These are phyloP conservation scores for Dendrobium catenatum DNA, from an alignment of 106 monocot species.

Conservation along the genomic window DNA sequence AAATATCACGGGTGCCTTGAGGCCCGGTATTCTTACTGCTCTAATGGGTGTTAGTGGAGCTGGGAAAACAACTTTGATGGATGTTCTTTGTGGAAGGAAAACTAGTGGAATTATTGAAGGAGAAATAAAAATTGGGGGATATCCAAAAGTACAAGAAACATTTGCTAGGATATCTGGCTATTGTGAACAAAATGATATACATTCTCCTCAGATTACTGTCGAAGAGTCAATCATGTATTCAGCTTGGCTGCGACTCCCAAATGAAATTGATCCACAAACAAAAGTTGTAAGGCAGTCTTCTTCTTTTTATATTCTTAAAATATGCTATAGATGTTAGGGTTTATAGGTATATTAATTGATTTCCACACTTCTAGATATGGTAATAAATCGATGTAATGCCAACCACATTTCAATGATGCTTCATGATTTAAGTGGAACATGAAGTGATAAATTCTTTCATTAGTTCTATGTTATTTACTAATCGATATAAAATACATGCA, in stretches of 20 bases:
- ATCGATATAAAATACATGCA: background rate
- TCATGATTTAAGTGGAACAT: too few relatives aligned
- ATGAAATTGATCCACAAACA: slow-evolving; percentile 20
- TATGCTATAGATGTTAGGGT: too few relatives aligned
- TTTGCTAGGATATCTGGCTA: slow-evolving; percentile 48
- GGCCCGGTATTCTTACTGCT: slow-evolving; percentile 36
- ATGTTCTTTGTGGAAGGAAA: slow-evolving; percentile 52
- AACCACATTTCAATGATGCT: background rate
- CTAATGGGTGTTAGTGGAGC: slow-evolving; percentile 53
- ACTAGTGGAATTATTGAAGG: slow-evolving; percentile 38
- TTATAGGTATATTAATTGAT: background rate
- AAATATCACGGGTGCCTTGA: slow-evolving; percentile 35
- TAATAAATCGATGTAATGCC: background rate
- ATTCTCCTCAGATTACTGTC: slow-evolving; percentile 46
- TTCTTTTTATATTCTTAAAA: background rate
- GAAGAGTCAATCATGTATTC: slow-evolving; percentile 37
- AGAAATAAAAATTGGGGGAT: slow-evolving; percentile 50
- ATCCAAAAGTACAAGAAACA: slow-evolving; percentile 38
- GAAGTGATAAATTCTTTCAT: background rate
- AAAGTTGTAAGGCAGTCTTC: slow-evolving; percentile 18
- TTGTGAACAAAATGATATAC: slow-evolving; percentile 45
- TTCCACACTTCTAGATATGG: background rate
- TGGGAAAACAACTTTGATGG: slow-evolving; percentile 49
- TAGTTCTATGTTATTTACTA: background rate
- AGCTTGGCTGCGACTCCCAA: slow-evolving; percentile 29